Evolutionary conservation across 768 basidiomycete genomes (phyloP), one percentile per base, ranked within the genome.

Genomic region (Boletus rex-veris): DNA sequence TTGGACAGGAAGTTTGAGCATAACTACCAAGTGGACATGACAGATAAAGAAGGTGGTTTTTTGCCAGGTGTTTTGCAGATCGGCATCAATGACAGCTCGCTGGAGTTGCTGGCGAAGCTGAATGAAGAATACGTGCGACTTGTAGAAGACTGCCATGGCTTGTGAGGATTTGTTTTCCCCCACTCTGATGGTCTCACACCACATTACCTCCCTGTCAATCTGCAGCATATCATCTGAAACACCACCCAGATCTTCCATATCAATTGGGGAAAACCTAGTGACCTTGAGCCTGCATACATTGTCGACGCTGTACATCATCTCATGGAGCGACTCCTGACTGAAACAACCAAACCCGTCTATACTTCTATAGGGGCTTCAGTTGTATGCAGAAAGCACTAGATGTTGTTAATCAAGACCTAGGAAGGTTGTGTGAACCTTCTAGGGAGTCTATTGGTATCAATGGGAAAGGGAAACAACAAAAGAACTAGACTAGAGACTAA

Each of bases 201-300:
- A 1, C 91, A 92, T 57, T 94, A 92, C 56, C 84, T 98, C 12
- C 96, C 96, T 4, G 96, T 98, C 75, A 98, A 98, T 66, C 82
- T 98, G 5, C 83, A 86, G 28, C 97, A 96, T 48, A 93, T 98
- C 63, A 85, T 98, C 43, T 94, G 97, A 64, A 98, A 98, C 65
- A 89, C 95, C 0, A 80, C 83, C 11, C 96, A 98, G 62, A 95
- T 98, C 65, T 98, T 98, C 85, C 92, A 95, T 59, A 92, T 99
- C 64, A 94, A 98, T 72, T 79, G 83, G 26, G 84, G 97, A 54
- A 92, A 97, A 64, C 91, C 95, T 0, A 92, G 86, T 63, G 94
- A 99, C 68, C 82, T 99, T 21, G 85, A 90, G 31, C 97, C 97
- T 0, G 78, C 80, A 0, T 90, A 96, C 60, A 88, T 98, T 60